Base-by-base conservation (phyloP, 2,329 filamentous ascomycete genomes). In the Emergomyces africanus region DNA sequence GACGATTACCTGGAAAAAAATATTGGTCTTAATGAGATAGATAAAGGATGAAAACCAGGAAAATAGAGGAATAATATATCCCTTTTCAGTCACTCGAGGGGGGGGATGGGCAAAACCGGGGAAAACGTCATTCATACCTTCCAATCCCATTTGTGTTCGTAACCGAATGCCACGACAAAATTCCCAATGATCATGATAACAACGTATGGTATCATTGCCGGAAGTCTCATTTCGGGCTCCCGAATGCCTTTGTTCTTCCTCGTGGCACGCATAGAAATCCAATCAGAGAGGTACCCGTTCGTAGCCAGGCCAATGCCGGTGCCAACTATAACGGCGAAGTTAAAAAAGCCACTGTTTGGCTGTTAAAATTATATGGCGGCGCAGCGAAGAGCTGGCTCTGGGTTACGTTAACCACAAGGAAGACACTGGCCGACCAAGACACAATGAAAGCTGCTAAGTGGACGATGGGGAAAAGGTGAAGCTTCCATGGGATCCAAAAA, bases 401-500 rank as follows among this genome's bases (percentile, higher is more conserved):
- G 0, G 81, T 84, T n/a, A 86, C 73, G 69, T 86, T 86, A 65
- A 85, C 66, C 2, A 78, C 80, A 53, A 86, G 71, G 70, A 84
- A 83, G 25, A 72, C 77, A 48, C 76, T 80, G 58, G 81, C 81
- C 9, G 75, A 77, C 81, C 81, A 86, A 28, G 79, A 81, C 6
- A 84, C 81, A 30, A 83, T 78, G 64, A 86, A 85, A 18, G 81
- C 77, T 0, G 83, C 76, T 60, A 83, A 82, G 62, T 85, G 78
- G 48, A 86, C 79, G 60, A 86, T 85, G 0, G 84, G 83, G 68
- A 82, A 86, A 0, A 75, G 64, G 66, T 84, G 80, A 0, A 86
- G 73, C 64, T 84, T 83, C 78, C 81, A 84, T 0, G 83, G 84
- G 8, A 82, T 76, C 77, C 78, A 83, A 25, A 86, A 73, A 63